Conservation (phyloP, 352 stramenopile species). For the Phytophthora idaei region DNA sequence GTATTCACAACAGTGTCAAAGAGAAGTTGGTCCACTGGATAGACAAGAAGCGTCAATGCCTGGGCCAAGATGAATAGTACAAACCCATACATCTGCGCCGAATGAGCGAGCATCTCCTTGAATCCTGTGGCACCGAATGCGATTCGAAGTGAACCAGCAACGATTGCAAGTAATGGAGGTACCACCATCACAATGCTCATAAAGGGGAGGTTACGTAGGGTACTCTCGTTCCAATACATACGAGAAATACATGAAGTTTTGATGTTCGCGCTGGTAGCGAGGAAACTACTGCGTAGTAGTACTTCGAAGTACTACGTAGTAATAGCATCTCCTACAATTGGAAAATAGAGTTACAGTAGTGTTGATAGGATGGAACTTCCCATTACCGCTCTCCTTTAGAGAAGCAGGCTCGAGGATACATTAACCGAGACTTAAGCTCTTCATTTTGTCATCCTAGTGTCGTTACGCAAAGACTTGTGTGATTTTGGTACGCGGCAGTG, state of each 20-base stretch:
- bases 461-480: conserved; percentile 29
- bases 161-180: conserved; percentile 4
- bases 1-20: no score
- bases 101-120: conserved; percentile 12
- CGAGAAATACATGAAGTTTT: background rate
- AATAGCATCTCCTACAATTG: no score
- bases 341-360: no score
- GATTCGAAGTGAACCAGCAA: conserved; percentile 13
- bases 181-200: conserved; percentile 8
- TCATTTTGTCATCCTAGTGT: conserved; percentile 29
- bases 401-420: conserved; percentile 26
- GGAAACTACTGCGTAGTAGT: no score
- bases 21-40: no score
- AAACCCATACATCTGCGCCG: conserved; percentile 18
- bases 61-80: conserved; percentile 5
- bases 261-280: background rate
- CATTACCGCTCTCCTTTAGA: conserved; percentile 16
- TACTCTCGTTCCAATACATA: background rate
- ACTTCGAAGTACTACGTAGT: background rate
- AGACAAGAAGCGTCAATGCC: conserved; percentile 25
- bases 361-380: conserved; percentile 33
- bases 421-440: conserved; percentile 33
- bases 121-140: conserved; percentile 5
- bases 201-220: no score
- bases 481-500: conserved; percentile 15